phyloP scores from a whole-genome alignment of 1,284 basidiomycete species.

The Cutaneotrichosporon arboriforme region DNA sequence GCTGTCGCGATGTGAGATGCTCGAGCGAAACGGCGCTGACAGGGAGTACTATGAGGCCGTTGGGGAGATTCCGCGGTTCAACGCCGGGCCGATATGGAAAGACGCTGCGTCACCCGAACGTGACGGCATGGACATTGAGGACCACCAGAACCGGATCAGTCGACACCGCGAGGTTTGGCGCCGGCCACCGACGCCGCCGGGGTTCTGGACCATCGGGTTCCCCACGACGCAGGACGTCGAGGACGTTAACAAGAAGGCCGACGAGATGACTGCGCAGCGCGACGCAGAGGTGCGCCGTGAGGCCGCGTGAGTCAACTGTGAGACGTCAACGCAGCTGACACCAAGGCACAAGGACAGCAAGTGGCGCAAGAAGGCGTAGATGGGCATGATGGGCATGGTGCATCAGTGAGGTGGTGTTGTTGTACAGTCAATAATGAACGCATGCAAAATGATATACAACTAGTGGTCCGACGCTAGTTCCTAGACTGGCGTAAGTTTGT shows the following conservation, averaged over 20 bases:
- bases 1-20: conserved; percentile 66
- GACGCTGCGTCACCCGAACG: conserved; percentile 13
- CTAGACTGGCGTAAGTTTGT: not conserved
- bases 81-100: conserved; percentile 64
- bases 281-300: conserved; percentile 53
- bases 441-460: not conserved
- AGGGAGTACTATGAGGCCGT: conserved; percentile 73
- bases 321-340: not conserved
- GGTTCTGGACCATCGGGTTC: conserved; percentile 75
- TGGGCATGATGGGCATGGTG: not conserved
- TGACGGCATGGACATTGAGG: conserved; percentile 42
- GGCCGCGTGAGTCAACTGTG: conserved; percentile 32
- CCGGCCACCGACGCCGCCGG: conserved; percentile 68
- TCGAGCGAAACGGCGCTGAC: conserved; percentile 14
- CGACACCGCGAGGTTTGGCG: conserved; percentile 66
- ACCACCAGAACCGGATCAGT: conserved; percentile 69
- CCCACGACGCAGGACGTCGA: conserved; percentile 73
- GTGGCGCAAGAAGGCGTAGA: conserved; percentile 33
- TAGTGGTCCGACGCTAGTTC: no score
- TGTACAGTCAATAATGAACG: not conserved
- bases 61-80: conserved; percentile 61
- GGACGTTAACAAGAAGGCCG: conserved; percentile 66
- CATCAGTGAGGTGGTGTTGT: not conserved
- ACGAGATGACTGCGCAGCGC: conserved; percentile 56
- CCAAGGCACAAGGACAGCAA: conserved; percentile 36